Base-by-base conservation (phyloP, 1,139 yeast genomes). In the Schizosaccharomyces versatilis region DNA sequence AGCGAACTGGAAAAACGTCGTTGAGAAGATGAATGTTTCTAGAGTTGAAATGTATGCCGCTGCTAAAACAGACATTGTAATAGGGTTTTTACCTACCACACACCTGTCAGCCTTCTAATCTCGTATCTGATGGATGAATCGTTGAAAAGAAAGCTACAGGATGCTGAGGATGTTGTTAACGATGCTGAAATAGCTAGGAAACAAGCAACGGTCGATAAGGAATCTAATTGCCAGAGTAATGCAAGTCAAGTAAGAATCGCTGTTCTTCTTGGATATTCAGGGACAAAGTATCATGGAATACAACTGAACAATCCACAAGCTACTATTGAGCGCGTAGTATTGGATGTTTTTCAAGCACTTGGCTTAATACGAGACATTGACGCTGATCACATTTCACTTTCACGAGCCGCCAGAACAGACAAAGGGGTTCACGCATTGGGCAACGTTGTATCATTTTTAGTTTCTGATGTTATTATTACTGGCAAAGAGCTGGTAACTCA, bases 341-440 rank as follows among this genome's bases (percentile, higher is more conserved):
- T 86, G 24, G 96, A 97, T 0, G 79, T 90, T 66, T 81, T 80
- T 36, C 75, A 75, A 58, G 88, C 95, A 1, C 97, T 95, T 17
- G 97, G 95, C 7, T 77, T 90, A 57, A 83, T 95, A 0, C 77
- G 78, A 57, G 79, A 95, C 2, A 81, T 79, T 59, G 98, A 90
- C 66, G 78, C 90, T 61, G 86, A 84, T 65, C 90, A 90, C 54
- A 59, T 59, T 56, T 88, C 93, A 0, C 84, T 93, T 63, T 82
- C 84, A 83, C 77, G 99, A 63, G 95, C 97, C 51, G 98, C 98
- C 2, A 75, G 98, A 68, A 90, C 99, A 5, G 99, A 90, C 67
- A 93, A 90, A 68, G 99, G 98, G 59, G 99, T 90, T n/a, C 99
- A 90, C 68, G 98, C 99, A 32, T 96, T 97, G 3, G 97, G 98